Percentiles rank a stretch among this genome's conserved stretches.
phyloP scores from a whole-genome alignment of 2,329 filamentous ascomycete genomes.

The Claviceps sp. region DNA sequence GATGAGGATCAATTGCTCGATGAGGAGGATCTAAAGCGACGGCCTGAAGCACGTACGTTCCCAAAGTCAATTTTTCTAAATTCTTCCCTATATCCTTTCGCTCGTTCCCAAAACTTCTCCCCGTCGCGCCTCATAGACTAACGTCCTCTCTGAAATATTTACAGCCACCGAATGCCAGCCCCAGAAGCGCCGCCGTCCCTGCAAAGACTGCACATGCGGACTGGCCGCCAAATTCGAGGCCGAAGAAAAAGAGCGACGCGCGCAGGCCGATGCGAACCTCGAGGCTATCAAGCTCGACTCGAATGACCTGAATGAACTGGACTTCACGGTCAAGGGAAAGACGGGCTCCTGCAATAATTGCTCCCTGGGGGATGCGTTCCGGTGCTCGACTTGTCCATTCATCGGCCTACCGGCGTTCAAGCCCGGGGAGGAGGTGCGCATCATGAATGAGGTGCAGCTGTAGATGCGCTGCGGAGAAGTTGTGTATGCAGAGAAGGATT shows the following conservation, averaged over 20 bases:
- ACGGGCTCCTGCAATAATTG: constrained; percentile 92
- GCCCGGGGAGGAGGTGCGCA: constrained; percentile 82
- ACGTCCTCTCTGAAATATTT: background rate
- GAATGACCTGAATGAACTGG: constrained; percentile 71
- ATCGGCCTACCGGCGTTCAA: constrained; percentile 93
- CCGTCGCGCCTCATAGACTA: background rate
- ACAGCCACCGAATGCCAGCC: constrained; percentile 73
- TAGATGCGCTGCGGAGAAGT: constrained; percentile 21
- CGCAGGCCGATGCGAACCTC: constrained; percentile 52
- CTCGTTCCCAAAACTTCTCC: background rate
- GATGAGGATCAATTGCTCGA: constrained; percentile 81
- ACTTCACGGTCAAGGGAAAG: constrained; percentile 97
- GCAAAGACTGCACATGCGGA: constrained; percentile 96
- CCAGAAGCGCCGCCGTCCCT: constrained; percentile 82
- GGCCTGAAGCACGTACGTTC: constrained; percentile 66
- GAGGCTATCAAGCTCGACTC: constrained; percentile 56
- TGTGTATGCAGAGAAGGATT: background rate
- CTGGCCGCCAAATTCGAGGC: constrained; percentile 72
- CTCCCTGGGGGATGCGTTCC: constrained; percentile 79
- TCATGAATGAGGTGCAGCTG: constrained; percentile 79
- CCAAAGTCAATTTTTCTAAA: constrained; percentile 9
- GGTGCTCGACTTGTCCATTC: constrained; percentile 63
- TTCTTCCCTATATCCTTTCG: background rate
- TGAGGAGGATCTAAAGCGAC: constrained; percentile 68
- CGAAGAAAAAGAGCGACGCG: constrained; percentile 65